Evolutionary conservation across 257 asterid species (phyloP).

Genomic region (Jasminum sambac): DNA sequence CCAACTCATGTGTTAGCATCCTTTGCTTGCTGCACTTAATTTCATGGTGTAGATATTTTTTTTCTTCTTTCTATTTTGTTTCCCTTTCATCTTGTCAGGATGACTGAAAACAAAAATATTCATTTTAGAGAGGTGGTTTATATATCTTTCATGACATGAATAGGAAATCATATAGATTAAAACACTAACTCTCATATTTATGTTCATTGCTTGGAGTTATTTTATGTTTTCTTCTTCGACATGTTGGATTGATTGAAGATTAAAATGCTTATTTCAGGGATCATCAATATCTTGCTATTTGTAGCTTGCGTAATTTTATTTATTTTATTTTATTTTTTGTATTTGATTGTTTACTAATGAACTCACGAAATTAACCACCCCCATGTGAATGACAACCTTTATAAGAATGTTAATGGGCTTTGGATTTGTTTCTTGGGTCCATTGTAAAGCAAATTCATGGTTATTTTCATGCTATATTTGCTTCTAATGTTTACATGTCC

Average conservation of each 20-base stretch:
- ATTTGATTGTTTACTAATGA: too few species aligned
- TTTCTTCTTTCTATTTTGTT: slow-evolving; percentile 1
- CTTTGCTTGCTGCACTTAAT: slow-evolving; percentile 6
- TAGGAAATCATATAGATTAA: not conserved
- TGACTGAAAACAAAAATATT: not conserved
- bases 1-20: slow-evolving; percentile 17
- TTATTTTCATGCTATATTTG: too few species aligned
- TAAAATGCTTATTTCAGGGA: slow-evolving; percentile 49
- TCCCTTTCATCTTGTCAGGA: not conserved
- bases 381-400: too few species aligned
- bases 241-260: slow-evolving; percentile 6
- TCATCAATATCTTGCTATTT: too few species aligned
- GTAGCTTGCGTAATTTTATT: too few species aligned
- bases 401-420: too few species aligned
- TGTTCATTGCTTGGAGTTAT: not conserved
- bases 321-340: too few species aligned
- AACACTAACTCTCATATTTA: slow-evolving; percentile 1
- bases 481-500: too few species aligned
- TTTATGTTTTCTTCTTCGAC: not conserved
- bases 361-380: too few species aligned
- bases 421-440: too few species aligned
- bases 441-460: too few species aligned
- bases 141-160: not conserved
- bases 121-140: not conserved
- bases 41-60: slow-evolving; percentile 6